These are phyloP conservation scores for Vitis hybrid DNA, from an alignment of 177 flowering plant genomes.

Conservation along the genomic window DNA sequence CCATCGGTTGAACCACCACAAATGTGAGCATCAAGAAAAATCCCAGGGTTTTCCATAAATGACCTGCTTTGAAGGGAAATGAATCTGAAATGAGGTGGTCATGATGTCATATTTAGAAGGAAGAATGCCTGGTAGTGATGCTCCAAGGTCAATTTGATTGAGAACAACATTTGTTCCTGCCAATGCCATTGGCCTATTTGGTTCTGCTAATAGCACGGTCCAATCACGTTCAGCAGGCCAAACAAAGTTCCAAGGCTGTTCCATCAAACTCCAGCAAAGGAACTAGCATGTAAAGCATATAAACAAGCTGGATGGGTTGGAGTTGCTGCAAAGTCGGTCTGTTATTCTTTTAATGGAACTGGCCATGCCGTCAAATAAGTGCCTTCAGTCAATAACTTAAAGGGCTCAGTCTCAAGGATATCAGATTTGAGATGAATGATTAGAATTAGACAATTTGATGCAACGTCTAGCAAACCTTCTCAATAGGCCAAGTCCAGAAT, in stretches of 20 bases:
- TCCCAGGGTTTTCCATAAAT: no score
- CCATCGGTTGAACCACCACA: no score
- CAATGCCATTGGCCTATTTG: slow-evolving; percentile 86
- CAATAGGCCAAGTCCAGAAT: no score
- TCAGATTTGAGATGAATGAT: slow-evolving; percentile 59
- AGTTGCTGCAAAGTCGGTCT: slow-evolving; percentile 73
- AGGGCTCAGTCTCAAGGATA: slow-evolving; percentile 49
- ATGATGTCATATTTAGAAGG: slow-evolving; percentile 87
- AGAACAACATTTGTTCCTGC: slow-evolving; percentile 94
- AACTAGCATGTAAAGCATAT: slow-evolving; percentile 79
- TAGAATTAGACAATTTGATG: slow-evolving; percentile 46
- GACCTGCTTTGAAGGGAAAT: no score
- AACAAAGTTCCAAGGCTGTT: slow-evolving; percentile 96
- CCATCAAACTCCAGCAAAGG: slow-evolving; percentile 80
- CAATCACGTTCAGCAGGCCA: slow-evolving; percentile 60
- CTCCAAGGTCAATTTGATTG: slow-evolving; percentile 89
- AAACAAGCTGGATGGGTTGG: slow-evolving; percentile 94
- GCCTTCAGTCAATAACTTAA: slow-evolving; percentile 48
- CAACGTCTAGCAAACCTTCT: slow-evolving; percentile 35
- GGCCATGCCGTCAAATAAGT: slow-evolving; percentile 69
- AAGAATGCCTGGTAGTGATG: slow-evolving; percentile 85
- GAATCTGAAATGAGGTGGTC: slow-evolving; percentile 15
- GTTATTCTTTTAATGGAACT: slow-evolving; percentile 74
- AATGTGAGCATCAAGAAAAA: no score
- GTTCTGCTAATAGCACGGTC: slow-evolving; percentile 69